Percentiles rank a stretch among this genome's conserved stretches.
Conservation (phyloP, 2,329 filamentous ascomycete species). For the Fusarium sp. region DNA sequence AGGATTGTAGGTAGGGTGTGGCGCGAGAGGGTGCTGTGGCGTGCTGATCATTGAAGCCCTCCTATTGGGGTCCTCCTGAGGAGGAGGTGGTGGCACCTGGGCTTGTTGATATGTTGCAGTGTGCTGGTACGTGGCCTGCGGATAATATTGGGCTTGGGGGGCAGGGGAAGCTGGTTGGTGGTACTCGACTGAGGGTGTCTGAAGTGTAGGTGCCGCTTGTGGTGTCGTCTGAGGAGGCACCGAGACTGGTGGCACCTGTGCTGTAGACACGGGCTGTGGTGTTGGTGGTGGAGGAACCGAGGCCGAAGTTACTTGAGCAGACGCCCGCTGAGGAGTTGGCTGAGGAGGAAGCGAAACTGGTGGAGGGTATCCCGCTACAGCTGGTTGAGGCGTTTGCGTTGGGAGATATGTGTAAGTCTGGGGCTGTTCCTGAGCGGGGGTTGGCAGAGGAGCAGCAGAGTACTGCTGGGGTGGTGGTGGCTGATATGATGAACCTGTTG, state of each 20-base stretch:
- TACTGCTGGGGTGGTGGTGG: background rate
- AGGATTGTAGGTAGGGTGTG: constrained; percentile 21
- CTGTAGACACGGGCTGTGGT: background rate
- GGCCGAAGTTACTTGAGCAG: background rate
- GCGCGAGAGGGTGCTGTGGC: background rate
- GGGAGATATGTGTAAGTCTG: background rate
- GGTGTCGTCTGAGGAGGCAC: background rate
- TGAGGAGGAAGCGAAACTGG: background rate
- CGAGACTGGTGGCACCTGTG: background rate
- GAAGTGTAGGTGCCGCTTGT: background rate
- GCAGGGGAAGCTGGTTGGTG: background rate
- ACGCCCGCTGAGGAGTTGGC: background rate
- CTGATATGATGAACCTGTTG: background rate
- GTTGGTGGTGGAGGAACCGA: background rate
- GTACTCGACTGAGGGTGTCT: background rate
- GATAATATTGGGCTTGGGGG: background rate
- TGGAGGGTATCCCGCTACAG: constrained; percentile 13
- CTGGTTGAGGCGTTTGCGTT: background rate
- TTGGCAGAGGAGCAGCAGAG: background rate
- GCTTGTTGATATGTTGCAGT: background rate
- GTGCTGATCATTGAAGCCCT: constrained; percentile 1
- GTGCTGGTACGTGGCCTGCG: background rate
- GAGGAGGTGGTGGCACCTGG: background rate
- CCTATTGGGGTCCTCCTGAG: background rate
- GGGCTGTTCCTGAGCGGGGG: background rate